Conservation (phyloP, 176 grass and related monocot genomes). For the Triticum timopheevii region DNA sequence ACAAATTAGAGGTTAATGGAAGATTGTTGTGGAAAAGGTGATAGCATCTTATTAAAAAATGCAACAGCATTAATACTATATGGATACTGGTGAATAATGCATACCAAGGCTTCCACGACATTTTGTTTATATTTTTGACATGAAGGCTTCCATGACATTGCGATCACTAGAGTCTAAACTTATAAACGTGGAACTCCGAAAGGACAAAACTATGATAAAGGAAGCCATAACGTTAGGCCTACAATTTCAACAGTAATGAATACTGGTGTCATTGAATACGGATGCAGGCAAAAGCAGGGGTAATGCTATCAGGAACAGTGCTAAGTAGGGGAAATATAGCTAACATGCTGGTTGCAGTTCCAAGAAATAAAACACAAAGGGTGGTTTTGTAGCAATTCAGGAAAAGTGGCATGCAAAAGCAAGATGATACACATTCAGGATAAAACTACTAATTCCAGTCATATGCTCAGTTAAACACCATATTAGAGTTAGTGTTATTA, state of each 20-base stretch:
- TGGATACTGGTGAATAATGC: neutral
- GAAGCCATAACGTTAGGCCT: neutral
- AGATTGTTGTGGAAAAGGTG: neutral
- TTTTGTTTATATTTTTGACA: neutral
- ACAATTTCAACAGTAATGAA: constrained; percentile 5
- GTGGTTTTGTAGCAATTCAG: neutral
- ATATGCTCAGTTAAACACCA: neutral
- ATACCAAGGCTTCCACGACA: neutral
- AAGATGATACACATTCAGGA: neutral
- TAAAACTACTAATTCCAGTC: neutral
- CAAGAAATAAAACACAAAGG: neutral
- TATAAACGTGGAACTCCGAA: neutral
- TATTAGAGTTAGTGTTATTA: constrained; percentile 4
- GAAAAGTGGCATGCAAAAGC: neutral
- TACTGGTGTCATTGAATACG: constrained; percentile 8
- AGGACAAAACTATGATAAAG: constrained; percentile 2
- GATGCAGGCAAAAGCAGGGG: constrained; percentile 10
- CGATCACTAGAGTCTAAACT: constrained; percentile 1
- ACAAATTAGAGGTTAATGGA: constrained; percentile 23
- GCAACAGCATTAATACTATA: neutral
- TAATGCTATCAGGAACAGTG: neutral
- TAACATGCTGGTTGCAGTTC: neutral
- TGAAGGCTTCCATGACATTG: neutral
- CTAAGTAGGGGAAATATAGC: neutral
- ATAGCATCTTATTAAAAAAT: constrained; percentile 5